Conservation (phyloP, 1,284 basidiomycete species). For the Termitomyces sp. region DNA sequence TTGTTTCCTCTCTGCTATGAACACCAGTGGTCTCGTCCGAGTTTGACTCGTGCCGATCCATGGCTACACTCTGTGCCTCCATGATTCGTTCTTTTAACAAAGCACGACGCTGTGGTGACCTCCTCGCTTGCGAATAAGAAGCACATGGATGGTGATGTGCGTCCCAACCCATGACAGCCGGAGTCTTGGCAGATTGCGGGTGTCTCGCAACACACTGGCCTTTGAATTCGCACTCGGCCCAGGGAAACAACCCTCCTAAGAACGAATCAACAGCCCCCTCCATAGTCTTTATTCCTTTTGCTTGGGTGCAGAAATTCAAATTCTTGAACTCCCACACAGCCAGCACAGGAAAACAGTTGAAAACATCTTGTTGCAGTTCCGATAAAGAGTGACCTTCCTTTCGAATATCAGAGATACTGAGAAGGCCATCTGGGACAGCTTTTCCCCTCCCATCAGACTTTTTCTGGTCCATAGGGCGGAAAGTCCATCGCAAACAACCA, state of each 20-base stretch:
- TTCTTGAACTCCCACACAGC: slow-evolving; percentile 7
- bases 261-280: neutral
- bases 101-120: too few relatives aligned
- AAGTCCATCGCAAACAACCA: neutral
- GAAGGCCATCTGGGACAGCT: slow-evolving; percentile 3
- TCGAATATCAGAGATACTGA: neutral
- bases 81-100: too few relatives aligned
- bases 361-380: neutral
- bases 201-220: too few relatives aligned
- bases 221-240: neutral
- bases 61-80: too few relatives aligned
- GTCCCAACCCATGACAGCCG: neutral
- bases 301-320: neutral
- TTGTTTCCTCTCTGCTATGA: too few relatives aligned
- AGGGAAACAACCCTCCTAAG: neutral
- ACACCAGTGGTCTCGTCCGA: too few relatives aligned
- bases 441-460: neutral
- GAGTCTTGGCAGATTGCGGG: too few relatives aligned
- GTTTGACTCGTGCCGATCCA: too few relatives aligned
- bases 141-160: neutral
- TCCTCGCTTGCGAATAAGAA: too few relatives aligned
- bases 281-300: neutral
- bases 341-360: neutral
- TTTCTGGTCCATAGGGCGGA: neutral
- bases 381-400: neutral